Conservation (phyloP, 2,329 filamentous ascomycete species). For the Pseudogymnoascus sp. region DNA sequence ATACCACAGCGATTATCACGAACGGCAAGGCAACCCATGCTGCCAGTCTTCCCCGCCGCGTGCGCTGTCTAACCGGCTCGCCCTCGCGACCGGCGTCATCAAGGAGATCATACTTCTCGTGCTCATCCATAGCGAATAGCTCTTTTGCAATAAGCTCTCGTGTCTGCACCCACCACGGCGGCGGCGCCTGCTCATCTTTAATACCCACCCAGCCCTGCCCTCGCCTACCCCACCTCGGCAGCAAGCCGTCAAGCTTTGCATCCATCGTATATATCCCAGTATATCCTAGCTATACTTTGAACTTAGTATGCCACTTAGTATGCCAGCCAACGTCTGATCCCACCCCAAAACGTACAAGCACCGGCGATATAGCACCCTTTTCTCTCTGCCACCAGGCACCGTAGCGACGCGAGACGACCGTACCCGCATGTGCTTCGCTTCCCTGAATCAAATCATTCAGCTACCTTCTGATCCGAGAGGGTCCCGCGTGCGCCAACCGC, state of each 20-base stretch:
- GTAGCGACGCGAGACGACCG: background rate
- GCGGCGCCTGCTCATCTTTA: constrained; percentile 8
- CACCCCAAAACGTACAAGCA: background rate
- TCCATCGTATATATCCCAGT: constrained; percentile 2
- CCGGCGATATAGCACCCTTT: background rate
- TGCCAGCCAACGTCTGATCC: background rate
- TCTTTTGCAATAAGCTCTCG: constrained; percentile 3
- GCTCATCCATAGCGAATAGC: constrained; percentile 7
- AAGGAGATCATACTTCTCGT: constrained; percentile 4
- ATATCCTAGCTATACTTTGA: background rate
- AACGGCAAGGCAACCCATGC: background rate
- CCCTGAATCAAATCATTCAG: background rate
- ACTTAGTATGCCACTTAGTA: background rate
- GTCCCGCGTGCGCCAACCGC: constrained; percentile 2
- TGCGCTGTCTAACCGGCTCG: background rate
- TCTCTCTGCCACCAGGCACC: background rate
- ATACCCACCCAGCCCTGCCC: constrained; percentile 6
- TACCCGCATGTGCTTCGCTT: background rate
- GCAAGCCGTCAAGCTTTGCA: background rate
- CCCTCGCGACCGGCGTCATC: background rate
- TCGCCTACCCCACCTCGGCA: constrained; percentile 6
- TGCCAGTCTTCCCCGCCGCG: background rate
- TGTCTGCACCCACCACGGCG: constrained; percentile 4
- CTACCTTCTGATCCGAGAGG: background rate
- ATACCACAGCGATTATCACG: constrained; percentile 1